Evolutionary conservation across 1,284 basidiomycete genomes (phyloP), one percentile per base, ranked within the genome.

Genomic region (Microbotryum silenes-acaulis): DNA sequence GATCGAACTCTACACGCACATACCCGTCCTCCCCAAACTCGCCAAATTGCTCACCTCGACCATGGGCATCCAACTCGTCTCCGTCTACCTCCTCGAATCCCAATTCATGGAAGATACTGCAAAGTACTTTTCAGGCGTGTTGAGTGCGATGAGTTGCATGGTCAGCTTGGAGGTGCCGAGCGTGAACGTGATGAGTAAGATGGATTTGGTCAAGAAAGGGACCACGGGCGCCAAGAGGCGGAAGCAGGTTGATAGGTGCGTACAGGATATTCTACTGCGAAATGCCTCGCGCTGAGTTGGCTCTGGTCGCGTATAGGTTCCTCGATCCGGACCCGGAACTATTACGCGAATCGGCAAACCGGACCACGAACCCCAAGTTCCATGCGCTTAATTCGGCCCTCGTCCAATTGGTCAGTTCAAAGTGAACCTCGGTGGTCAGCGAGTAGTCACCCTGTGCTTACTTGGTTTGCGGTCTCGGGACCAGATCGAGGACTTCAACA

Each of bases 81-180:
- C 87, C 6, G 84, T 85, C 18, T 99, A 98, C 75, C 82, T 99
- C 54, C 84, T 99, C 67, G 96, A 99, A 75, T 92, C 90, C 1
- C 96, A 99, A 72, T 97, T 97, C 77, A 97, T 97, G 88, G 92
- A 97, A 77, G 96, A 98, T 78, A 88, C 89, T 72, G 89, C 92
- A 74, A 99, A 99, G 74, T 99, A 93, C 78, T 99, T 99, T 72
- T 91, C 92, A 61, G 96, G 96, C n/a, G 93, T 97, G 1, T 80
- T 98, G 61, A 90, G 88, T 57, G 96, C 96, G 25, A 97, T 98
- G 92, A 93, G 89, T 52, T 91, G 93, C 51, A 99, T 99, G 96
- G 89, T 98, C 58, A 92, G 93, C 70, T 82, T 99, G 31, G 94
- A 97, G 72, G 85, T 97, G 48, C 90, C 92, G 0, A 96, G 92